Base-by-base conservation (phyloP, 2,329 filamentous ascomycete genomes). In the Aspergillus pseudoglaucus region DNA sequence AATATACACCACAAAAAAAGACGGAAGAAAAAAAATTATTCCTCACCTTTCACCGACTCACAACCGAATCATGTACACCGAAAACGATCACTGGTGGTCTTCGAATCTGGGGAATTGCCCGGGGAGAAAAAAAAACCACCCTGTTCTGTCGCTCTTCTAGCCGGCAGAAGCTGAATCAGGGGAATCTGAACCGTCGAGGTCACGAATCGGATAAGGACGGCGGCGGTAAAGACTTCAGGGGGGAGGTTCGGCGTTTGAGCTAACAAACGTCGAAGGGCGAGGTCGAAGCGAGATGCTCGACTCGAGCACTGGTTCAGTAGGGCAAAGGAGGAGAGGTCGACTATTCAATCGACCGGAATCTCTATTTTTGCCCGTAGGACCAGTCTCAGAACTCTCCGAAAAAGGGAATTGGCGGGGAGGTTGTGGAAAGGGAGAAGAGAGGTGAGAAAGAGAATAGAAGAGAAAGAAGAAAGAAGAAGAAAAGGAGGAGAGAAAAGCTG, bases 181-280 rank as follows among this genome's bases (percentile, higher is more conserved):
- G 60, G 57, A 57, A 54, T 61, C 57, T 53, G 10, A 54, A 58
- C 60, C 50, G 63, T 63, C 59, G 59, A 57, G 52, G 50, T 50
- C 55, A 57, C 59, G 60, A 55, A 60, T 61, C 56, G 57, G 48
- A 8, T 17, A 55, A 57, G 53, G 60, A 59, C 58, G 61, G 60
- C 60, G 65, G 50, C 49, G 54, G 61, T 47, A 46, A 61, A 30
- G 17, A 39, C 18, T 39, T 39, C 59, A 55, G 52, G 55, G 54
- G 42, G 48, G 54, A 47, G 47, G 43, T 49, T 64, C 61, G 62
- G 58, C 64, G 64, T 66, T 66, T 65, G 59, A 67, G 62, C 56
- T 65, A 65, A 66, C 64, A 67, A 66, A 67, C 65, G 66, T 65
- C 65, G 63, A 65, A 51, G 49, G 52, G 55, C 53, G 54, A 58